phyloP scores from a whole-genome alignment of 148 eudicot genomes.

The Nepenthes mirabilis region DNA sequence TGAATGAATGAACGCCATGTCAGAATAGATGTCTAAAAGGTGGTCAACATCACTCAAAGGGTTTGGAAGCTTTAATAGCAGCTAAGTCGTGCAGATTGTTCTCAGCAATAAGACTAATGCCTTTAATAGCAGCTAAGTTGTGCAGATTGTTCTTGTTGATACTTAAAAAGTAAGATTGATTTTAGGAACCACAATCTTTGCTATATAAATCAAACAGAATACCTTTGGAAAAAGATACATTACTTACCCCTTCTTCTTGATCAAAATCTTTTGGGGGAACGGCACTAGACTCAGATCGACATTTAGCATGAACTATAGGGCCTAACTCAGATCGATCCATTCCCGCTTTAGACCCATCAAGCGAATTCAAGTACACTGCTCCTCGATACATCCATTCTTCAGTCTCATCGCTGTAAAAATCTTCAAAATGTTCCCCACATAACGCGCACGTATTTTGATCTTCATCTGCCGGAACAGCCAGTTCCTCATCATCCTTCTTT shows the following conservation, averaged over 20 bases:
- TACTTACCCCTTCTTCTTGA: constrained; percentile 27
- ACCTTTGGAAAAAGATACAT: neutral
- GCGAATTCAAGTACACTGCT: constrained; percentile 80
- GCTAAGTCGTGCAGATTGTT: too few species aligned
- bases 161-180: too few species aligned
- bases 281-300: constrained; percentile 55
- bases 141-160: too few species aligned
- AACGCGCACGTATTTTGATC: constrained; percentile 76
- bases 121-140: too few species aligned
- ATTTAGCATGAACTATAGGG: constrained; percentile 91
- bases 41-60: too few species aligned
- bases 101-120: too few species aligned
- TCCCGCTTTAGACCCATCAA: constrained; percentile 37
- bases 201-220: neutral
- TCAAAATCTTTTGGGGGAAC: constrained; percentile 28
- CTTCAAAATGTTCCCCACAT: constrained; percentile 86
- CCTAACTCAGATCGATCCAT: constrained; percentile 76
- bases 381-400: constrained; percentile 99
- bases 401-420: constrained; percentile 79
- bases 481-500: constrained; percentile 50
- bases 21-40: too few species aligned
- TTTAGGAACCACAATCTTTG: too few species aligned
- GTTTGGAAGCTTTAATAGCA: too few species aligned
- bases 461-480: constrained; percentile 91
- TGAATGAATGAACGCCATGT: too few species aligned